Conservation (phyloP, 192 early-diverging fungal genomes). For the Gaertneriomyces semiglobifer region DNA sequence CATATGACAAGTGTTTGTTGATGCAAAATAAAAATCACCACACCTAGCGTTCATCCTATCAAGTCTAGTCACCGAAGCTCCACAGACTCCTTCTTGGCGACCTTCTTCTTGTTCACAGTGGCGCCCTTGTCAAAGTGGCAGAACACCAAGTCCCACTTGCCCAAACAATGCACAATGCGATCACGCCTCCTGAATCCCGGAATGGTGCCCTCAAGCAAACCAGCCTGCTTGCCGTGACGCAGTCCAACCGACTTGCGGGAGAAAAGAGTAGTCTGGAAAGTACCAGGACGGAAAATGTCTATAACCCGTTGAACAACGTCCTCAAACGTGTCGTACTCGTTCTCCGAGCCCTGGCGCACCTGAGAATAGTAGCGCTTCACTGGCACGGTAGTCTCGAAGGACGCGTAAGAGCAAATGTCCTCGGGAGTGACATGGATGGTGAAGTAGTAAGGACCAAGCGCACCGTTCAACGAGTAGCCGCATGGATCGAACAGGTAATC, state of each 20-base stretch:
- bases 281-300: slow-evolving; percentile 75
- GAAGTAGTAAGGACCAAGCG: slow-evolving; percentile 82
- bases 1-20: too few relatives aligned
- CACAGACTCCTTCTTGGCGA: not conserved
- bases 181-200: slow-evolving; percentile 41
- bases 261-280: slow-evolving; percentile 78
- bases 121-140: slow-evolving; percentile 36
- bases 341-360: slow-evolving; percentile 28
- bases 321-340: slow-evolving; percentile 59
- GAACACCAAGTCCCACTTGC: slow-evolving; percentile 54
- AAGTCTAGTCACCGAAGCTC: too few relatives aligned
- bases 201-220: slow-evolving; percentile 38
- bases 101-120: slow-evolving; percentile 5
- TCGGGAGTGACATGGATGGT: slow-evolving; percentile 99
- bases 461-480: slow-evolving; percentile 92
- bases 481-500: slow-evolving; percentile 93
- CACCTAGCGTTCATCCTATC: not conserved
- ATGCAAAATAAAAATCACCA: not conserved
- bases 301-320: slow-evolving; percentile 72
- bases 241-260: slow-evolving; percentile 38
- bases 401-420: slow-evolving; percentile 97
- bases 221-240: slow-evolving; percentile 30
- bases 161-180: slow-evolving; percentile 48
- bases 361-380: slow-evolving; percentile 47
- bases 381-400: slow-evolving; percentile 92